phyloP scores from a whole-genome alignment of 2,329 filamentous ascomycete species.

The Sarocladiaceae sp. region DNA sequence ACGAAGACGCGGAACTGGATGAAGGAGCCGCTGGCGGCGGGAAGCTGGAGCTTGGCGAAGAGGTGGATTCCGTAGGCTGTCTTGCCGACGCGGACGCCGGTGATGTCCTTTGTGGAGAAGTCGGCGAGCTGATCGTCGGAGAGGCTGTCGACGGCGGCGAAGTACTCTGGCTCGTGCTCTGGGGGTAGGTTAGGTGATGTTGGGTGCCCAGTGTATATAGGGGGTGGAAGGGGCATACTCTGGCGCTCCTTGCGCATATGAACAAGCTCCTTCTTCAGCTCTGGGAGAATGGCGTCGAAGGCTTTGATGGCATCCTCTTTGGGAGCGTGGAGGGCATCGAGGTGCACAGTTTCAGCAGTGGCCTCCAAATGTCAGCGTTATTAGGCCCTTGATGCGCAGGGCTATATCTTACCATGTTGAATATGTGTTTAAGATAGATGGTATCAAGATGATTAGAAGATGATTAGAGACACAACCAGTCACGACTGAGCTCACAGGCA shows the following conservation, averaged over 20 bases:
- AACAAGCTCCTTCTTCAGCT: constrained; percentile 45
- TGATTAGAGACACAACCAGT: no score
- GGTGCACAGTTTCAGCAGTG: constrained; percentile 45
- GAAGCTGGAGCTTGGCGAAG: constrained; percentile 63
- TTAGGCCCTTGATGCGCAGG: no score
- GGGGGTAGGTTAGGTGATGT: neutral
- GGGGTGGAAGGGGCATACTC: constrained; percentile 25
- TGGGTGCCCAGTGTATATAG: neutral
- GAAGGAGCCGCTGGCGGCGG: constrained; percentile 42
- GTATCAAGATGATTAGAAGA: neutral
- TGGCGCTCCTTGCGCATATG: constrained; percentile 40
- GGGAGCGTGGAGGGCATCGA: constrained; percentile 40
- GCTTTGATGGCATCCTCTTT: constrained; percentile 44
- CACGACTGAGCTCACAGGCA: no score
- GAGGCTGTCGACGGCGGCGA: constrained; percentile 35
- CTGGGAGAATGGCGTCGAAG: constrained; percentile 41
- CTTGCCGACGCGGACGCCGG: constrained; percentile 89
- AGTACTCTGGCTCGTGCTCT: constrained; percentile 51
- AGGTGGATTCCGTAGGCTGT: constrained; percentile 73
- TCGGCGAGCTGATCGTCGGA: constrained; percentile 83
- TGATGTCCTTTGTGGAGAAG: constrained; percentile 71
- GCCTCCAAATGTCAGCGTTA: no score
- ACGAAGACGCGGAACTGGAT: constrained; percentile 87
- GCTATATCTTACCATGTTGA: neutral
- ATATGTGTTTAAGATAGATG: neutral